A percentile compares a stretch with the other conserved stretches of the same genome.
phyloP scores from a whole-genome alignment of 805 yeast genomes.

The Starmera quercuum region DNA sequence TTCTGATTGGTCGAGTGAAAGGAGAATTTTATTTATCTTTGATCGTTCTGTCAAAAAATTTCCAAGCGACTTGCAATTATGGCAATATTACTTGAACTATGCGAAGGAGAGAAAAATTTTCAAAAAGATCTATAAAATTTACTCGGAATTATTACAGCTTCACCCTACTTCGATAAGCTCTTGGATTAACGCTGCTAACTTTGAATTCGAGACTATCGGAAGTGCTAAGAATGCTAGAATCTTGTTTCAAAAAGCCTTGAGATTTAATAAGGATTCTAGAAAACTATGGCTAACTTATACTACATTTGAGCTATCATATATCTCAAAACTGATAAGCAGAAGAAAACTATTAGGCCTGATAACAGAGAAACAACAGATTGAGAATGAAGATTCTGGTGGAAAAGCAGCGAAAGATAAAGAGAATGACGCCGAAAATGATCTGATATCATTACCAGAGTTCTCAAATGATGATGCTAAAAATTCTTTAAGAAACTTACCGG shows the following conservation, averaged over 20 bases:
- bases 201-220: conserved; percentile 84
- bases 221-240: conserved; percentile 85
- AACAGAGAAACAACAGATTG: conserved; percentile 62
- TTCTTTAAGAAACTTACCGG: conserved; percentile 70
- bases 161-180: conserved; percentile 89
- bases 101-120: conserved; percentile 63
- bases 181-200: conserved; percentile 93
- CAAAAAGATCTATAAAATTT: conserved; percentile 66
- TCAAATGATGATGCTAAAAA: conserved; percentile 50
- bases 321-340: conserved; percentile 76
- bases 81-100: conserved; percentile 70
- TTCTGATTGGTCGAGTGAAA: conserved; percentile 81
- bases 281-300: conserved; percentile 81
- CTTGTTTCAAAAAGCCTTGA: conserved; percentile 73
- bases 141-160: conserved; percentile 68
- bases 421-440: conserved; percentile 18
- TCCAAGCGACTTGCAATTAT: conserved; percentile 68
- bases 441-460: conserved; percentile 37
- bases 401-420: conserved; percentile 18
- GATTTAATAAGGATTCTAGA: conserved; percentile 70
- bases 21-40: conserved; percentile 74
- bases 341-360: conserved; percentile 74
- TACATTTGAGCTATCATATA: conserved; percentile 80
- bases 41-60: conserved; percentile 77
- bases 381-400: conserved; percentile 29